These are phyloP conservation scores for Verticillium tricorpus DNA, from an alignment of 2,329 filamentous ascomycete genomes.

Conservation along the genomic window DNA sequence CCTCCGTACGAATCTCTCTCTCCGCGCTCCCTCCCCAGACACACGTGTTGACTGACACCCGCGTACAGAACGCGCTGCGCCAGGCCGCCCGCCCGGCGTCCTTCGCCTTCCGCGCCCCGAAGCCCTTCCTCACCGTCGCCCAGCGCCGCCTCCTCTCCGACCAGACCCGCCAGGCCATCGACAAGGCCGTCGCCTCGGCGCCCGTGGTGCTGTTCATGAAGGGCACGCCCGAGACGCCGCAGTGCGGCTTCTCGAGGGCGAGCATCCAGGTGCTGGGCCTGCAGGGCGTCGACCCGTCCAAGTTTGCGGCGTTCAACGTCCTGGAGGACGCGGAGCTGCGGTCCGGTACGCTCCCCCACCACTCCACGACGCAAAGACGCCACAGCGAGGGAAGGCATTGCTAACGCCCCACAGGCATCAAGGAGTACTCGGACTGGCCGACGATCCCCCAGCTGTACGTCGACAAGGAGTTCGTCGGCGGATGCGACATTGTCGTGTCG, in stretches of 20 bases:
- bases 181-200: constrained; percentile 80
- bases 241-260: constrained; percentile 94
- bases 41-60: constrained; percentile 15
- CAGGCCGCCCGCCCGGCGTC: constrained; percentile 31
- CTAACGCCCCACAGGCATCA: constrained; percentile 65
- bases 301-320: constrained; percentile 98
- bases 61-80: constrained; percentile 28
- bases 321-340: constrained; percentile 86
- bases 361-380: neutral
- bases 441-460: constrained; percentile 97
- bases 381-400: too few species aligned
- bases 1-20: neutral
- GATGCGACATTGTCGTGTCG: constrained; percentile 93
- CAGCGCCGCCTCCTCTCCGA: constrained; percentile 71
- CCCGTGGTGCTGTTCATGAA: constrained; percentile 99
- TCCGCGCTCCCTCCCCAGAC: neutral
- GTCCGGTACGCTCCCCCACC: constrained; percentile 56
- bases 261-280: constrained; percentile 91
- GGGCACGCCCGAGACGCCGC: constrained; percentile 90
- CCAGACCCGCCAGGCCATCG: constrained; percentile 76
- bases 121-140: constrained; percentile 20
- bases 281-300: constrained; percentile 89
- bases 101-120: constrained; percentile 15
- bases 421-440: constrained; percentile 98
- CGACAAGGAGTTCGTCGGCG: constrained; percentile 91